Evolutionary conservation across 352 stramenopile genomes (phyloP), one percentile per base, ranked within the genome.

Genomic region (Phytopythium mirpurense): DNA sequence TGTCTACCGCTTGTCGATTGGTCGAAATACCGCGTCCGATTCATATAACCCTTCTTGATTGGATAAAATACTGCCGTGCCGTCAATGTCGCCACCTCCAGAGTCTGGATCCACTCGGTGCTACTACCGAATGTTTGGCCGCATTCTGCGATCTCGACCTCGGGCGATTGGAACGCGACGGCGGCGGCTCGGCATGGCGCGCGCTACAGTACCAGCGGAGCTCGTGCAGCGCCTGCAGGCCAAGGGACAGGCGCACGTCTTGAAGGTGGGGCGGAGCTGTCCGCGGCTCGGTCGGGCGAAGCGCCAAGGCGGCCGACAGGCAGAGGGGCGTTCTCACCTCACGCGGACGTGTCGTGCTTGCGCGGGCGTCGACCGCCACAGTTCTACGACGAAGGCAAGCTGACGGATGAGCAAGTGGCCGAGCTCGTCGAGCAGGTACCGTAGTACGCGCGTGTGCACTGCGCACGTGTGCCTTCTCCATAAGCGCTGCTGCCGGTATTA

Each of bases 221-320:
- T 81, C n/a, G 52, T 59, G 31, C 59, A 48, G 44, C 65, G 65
- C 29, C 63, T 77, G 16, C 62, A 58, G 45, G 58, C 57, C 10
- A 76, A 78, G 37, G 57, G 76, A 29, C 82, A 93, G 60, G 73
- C 72, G 43, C 82, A 93, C 41, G 70, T 93, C 12, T 73, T 93
- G 29, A 81, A 89, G 74, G 82, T 75, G 41, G 6, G 27, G 23
- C 1, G n/a, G 15, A 12, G 19, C 3, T 12, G 21, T 19, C 15
- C 16, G 36, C 15, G 29, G 5, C 29, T 32, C 29, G 29, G 32
- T 36, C 32, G 9, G 10, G 32, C 9, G 32, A 12, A 36, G 32
- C 32, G 15, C 32, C 32, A 36, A 38, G 31, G 31, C 31, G 31
- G 23, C 32, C 15, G 3, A 38, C 38, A 18, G 49, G 34, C 18